phyloP scores from a whole-genome alignment of 495 filamentous ascomycete genomes.

The Aspergillus asperescens region DNA sequence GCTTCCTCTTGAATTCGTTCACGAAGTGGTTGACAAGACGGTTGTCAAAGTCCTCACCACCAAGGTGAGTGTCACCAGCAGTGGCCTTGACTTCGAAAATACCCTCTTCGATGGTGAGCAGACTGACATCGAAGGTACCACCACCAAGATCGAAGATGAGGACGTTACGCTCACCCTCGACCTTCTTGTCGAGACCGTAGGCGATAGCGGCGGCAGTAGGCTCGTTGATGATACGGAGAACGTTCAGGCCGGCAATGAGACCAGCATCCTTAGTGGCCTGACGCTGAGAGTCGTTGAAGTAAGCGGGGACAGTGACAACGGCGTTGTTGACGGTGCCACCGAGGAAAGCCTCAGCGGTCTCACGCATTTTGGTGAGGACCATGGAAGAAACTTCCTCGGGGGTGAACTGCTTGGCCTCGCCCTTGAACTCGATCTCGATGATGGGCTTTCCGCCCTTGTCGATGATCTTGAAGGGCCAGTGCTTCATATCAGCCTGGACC shows the following conservation, averaged over 20 bases:
- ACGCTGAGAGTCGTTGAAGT: constrained; percentile 99
- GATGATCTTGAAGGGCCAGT: constrained; percentile 96
- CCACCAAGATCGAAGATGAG: constrained; percentile 99
- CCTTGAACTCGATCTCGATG: constrained; percentile 93
- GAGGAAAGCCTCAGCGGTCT: constrained; percentile 94
- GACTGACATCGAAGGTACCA: constrained; percentile 99
- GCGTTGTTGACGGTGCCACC: constrained; percentile 97
- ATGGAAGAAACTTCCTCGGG: constrained; percentile 98
- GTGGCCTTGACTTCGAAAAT: constrained; percentile 99
- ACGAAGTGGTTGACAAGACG: constrained; percentile 95
- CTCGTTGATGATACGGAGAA: constrained; percentile 99
- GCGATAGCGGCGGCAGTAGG: constrained; percentile 88
- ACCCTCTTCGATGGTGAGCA: constrained; percentile 97
- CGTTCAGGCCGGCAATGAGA: constrained; percentile 94
- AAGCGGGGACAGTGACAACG: constrained; percentile 95
- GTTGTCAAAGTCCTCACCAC: constrained; percentile 99
- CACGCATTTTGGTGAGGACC: constrained; percentile 95
- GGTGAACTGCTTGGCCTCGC: constrained; percentile 89
- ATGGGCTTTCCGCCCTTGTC: constrained; percentile 86
- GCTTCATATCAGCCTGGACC: constrained; percentile 96
- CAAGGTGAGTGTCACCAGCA: constrained; percentile 97
- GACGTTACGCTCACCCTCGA: constrained; percentile 93
- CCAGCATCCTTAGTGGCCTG: constrained; percentile 99
- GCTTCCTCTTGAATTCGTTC: constrained; percentile 86
- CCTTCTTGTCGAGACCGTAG: constrained; percentile 97